Evolutionary conservation across 305 asterid species (phyloP).

Genomic region (Fraxinus floribunda): DNA sequence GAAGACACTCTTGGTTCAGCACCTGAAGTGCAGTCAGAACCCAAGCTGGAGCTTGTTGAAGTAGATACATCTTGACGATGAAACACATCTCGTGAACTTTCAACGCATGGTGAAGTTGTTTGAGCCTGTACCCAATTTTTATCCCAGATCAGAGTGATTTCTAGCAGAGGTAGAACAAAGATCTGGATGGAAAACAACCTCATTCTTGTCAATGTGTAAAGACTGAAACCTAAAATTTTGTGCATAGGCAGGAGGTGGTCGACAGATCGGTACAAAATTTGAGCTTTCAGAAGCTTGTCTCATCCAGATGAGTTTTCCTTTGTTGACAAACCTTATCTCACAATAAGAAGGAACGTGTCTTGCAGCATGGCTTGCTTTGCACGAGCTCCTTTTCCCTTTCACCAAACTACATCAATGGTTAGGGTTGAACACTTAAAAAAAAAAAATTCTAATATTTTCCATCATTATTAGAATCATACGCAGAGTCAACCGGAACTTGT

Average conservation of each 20-base stretch:
- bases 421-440: slow-evolving; percentile 12
- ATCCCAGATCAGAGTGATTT: slow-evolving; percentile 28
- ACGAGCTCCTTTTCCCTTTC: slow-evolving; percentile 61
- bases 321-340: slow-evolving; percentile 71
- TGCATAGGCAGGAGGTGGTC: slow-evolving; percentile 23
- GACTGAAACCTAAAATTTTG: slow-evolving; percentile 36
- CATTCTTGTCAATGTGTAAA: slow-evolving; percentile 27
- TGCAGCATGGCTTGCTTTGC: slow-evolving; percentile 64
- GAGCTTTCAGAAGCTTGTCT: slow-evolving; percentile 46
- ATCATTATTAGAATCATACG: background rate
- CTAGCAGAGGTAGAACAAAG: slow-evolving; percentile 28
- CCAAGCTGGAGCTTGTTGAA: slow-evolving; percentile 30
- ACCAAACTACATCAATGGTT: slow-evolving; percentile 45
- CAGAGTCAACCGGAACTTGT: too few relatives aligned
- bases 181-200: slow-evolving; percentile 30
- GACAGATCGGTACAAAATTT: slow-evolving; percentile 29
- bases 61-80: slow-evolving; percentile 24
- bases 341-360: slow-evolving; percentile 62
- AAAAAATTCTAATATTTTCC: background rate
- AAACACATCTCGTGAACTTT: slow-evolving; percentile 25
- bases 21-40: slow-evolving; percentile 31
- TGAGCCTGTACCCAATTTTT: slow-evolving; percentile 24
- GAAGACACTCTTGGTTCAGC: slow-evolving; percentile 34
- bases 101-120: slow-evolving; percentile 9
- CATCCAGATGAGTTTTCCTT: slow-evolving; percentile 67